Percentiles rank a stretch among this genome's conserved stretches.
phyloP scores from a whole-genome alignment of 2,329 filamentous ascomycete species.

The Diplocarpon rosae region DNA sequence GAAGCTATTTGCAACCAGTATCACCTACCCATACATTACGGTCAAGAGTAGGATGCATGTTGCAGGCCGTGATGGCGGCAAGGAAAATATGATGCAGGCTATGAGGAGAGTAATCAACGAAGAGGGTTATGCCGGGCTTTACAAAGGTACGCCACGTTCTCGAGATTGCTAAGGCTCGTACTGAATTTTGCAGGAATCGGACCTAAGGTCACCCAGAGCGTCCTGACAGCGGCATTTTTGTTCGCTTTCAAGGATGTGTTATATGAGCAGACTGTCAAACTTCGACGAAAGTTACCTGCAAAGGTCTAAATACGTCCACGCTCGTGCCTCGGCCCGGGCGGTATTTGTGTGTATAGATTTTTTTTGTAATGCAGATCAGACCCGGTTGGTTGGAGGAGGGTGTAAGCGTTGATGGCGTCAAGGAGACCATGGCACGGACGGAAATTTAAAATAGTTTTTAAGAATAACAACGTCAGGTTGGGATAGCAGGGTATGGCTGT shows the following conservation, averaged over 20 bases:
- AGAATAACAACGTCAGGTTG: too few species aligned
- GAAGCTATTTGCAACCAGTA: conserved; percentile 84
- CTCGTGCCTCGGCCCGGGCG: too few species aligned
- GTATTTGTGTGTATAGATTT: too few species aligned
- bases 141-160: conserved; percentile 59
- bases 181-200: conserved; percentile 58
- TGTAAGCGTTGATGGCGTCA: too few species aligned
- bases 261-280: conserved; percentile 68
- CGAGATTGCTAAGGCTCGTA: neutral
- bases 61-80: conserved; percentile 61
- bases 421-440: too few species aligned
- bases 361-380: too few species aligned
- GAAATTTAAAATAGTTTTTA: too few species aligned
- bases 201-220: conserved; percentile 93
- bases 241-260: conserved; percentile 98
- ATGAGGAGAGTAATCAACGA: conserved; percentile 72
- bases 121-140: conserved; percentile 85
- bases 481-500: too few species aligned
- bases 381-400: too few species aligned
- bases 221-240: conserved; percentile 87
- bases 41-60: conserved; percentile 98
- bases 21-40: conserved; percentile 98
- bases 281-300: conserved; percentile 35
- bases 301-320: conserved; percentile 10
- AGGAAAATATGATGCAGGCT: conserved; percentile 69